These are phyloP conservation scores for Chytridium lagenaria DNA, from an alignment of 371 early-diverging fungal species.

Conservation along the genomic window DNA sequence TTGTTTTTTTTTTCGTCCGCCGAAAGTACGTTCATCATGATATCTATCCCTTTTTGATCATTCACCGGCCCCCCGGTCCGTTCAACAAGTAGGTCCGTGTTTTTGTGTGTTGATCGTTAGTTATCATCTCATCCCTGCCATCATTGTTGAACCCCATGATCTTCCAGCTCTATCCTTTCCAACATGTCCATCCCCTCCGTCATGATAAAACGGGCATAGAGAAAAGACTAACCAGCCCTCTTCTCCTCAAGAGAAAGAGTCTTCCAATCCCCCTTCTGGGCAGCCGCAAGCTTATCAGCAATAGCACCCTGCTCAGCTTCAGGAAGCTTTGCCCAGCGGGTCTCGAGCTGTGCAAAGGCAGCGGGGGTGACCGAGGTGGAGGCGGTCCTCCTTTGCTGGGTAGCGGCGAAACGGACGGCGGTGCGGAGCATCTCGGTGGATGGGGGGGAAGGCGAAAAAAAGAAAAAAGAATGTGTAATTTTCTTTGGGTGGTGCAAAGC, in stretches of 20 bases:
- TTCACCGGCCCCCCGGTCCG: not conserved
- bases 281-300: slow-evolving; percentile 78
- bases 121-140: not conserved
- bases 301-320: slow-evolving; percentile 84
- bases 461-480: no score
- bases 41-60: no score
- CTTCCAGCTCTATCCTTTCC: not conserved
- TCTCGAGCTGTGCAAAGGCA: slow-evolving; percentile 50
- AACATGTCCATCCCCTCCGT: not conserved
- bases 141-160: not conserved
- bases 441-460: not conserved
- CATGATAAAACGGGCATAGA: not conserved
- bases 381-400: not conserved
- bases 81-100: not conserved
- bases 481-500: no score
- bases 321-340: slow-evolving; percentile 86
- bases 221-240: slow-evolving; percentile 79
- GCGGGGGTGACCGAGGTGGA: slow-evolving; percentile 15
- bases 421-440: not conserved
- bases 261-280: slow-evolving; percentile 95
- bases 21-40: no score
- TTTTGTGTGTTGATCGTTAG: not conserved
- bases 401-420: not conserved
- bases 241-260: slow-evolving; percentile 88
- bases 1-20: no score